Conservation (phyloP, 2,329 filamentous ascomycete species). For the Aspergillus alliaceus region DNA sequence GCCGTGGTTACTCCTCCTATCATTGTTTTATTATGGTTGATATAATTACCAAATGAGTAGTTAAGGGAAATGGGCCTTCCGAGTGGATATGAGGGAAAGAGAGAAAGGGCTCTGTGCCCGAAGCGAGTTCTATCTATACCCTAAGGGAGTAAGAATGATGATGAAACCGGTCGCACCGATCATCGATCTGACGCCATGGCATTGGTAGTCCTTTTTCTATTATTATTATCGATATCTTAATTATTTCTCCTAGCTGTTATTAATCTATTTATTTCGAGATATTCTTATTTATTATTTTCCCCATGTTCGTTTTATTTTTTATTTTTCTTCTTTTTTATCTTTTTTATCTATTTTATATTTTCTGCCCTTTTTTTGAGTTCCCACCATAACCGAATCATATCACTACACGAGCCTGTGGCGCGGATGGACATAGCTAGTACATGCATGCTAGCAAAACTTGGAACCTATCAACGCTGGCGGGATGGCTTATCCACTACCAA, state of each 20-base stretch:
- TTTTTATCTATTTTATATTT: slow-evolving; percentile 2
- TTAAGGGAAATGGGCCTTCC: background rate
- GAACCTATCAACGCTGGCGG: slow-evolving; percentile 15
- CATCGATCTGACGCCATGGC: background rate
- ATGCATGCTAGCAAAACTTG: slow-evolving; percentile 14
- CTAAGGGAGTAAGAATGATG: background rate
- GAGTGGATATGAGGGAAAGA: background rate
- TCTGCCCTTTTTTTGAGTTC: slow-evolving; percentile 5
- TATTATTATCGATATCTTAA: background rate
- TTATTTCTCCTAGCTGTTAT: background rate
- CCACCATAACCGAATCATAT: slow-evolving; percentile 15
- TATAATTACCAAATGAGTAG: background rate
- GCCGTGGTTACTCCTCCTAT: background rate
- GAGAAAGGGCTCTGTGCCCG: background rate
- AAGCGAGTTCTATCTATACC: background rate
- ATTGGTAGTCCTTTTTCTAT: background rate
- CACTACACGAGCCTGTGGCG: slow-evolving; percentile 19
- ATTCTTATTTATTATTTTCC: background rate
- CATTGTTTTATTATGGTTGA: background rate
- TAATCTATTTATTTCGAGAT: background rate
- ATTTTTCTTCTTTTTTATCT: background rate
- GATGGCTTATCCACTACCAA: slow-evolving; percentile 2
- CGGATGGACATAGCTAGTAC: slow-evolving; percentile 7
- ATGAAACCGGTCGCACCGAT: background rate
- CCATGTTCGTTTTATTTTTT: background rate